Base-by-base conservation (phyloP, 192 early-diverging fungal species). In the Coemansia sp. region DNA sequence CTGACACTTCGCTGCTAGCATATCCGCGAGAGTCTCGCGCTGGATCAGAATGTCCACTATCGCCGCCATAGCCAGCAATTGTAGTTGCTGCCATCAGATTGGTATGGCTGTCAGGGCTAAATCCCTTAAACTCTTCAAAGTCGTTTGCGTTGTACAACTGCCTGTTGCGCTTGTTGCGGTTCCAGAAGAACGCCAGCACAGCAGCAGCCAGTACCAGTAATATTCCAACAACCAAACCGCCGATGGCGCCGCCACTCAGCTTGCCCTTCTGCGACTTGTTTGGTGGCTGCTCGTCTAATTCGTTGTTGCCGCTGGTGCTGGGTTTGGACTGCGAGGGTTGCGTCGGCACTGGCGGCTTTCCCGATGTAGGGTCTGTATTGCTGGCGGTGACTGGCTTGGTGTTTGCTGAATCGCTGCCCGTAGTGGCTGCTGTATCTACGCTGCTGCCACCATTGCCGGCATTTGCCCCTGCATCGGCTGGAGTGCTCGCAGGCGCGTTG, bases 61-160 rank as follows among this genome's bases (percentile, higher is more conserved):
- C 72, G 8, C 43, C 60, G 4, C 65, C 65, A 51, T 59, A 59
- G 3, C 53, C 63, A 25, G 47, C 63, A 41, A 22, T 41, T 4
- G 22, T n/a, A 6, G 25, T 27, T 4, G 19, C 59, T 36, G 43
- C 45, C 10, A 59, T 35, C 1, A 75, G 62, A 36, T 65, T 56
- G 1, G 62, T 66, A 31, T 69, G 56, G 63, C 73, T 75, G 46
- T 64, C 36, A 12, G 67, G 62, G 49, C 64, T 67, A 36, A 75
- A 69, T 22, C 68, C 62, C 6, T 67, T 67, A 45, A 65, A 69
- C 51, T 64, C 67, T 31, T 58, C 61, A 66, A 75, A 75, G 35
- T 65, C 67, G 43, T 65, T 57, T 5, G 62, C 51, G 14, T 65
- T 65, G 63, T 66, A 75, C 42, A 75, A 40, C 36, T 59, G 63